Evolutionary conservation across 2,329 filamentous ascomycete genomes (phyloP).

Genomic region (Corynespora cassiicola): DNA sequence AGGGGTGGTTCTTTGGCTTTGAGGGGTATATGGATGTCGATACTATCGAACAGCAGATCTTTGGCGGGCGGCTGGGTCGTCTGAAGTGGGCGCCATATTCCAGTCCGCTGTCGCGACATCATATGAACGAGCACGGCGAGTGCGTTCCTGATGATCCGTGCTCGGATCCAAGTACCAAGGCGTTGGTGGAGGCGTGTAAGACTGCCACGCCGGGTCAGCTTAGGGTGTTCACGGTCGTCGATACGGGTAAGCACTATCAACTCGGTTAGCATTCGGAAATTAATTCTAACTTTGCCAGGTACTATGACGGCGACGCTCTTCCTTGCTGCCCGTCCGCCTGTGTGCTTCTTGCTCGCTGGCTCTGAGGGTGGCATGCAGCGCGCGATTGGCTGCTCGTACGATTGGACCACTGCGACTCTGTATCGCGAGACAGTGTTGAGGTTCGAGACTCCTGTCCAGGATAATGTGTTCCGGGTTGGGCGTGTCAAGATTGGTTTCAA

Average conservation of each 20-base stretch:
- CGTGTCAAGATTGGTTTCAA: slow-evolving; percentile 41
- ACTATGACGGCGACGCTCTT: slow-evolving; percentile 55
- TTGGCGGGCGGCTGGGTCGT: slow-evolving; percentile 43
- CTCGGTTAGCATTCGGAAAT: not conserved
- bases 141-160: slow-evolving; percentile 43
- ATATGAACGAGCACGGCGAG: slow-evolving; percentile 31
- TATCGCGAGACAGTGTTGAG: slow-evolving; percentile 54
- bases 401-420: slow-evolving; percentile 50
- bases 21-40: slow-evolving; percentile 50
- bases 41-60: slow-evolving; percentile 48
- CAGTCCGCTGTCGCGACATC: slow-evolving; percentile 42
- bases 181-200: slow-evolving; percentile 29
- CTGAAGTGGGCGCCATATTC: slow-evolving; percentile 45
- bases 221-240: slow-evolving; percentile 31
- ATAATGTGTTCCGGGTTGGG: slow-evolving; percentile 41
- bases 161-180: slow-evolving; percentile 22
- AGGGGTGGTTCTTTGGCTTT: slow-evolving; percentile 53
- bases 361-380: slow-evolving; percentile 55
- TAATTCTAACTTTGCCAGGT: slow-evolving; percentile 32
- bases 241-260: slow-evolving; percentile 37
- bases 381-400: slow-evolving; percentile 54
- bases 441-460: slow-evolving; percentile 47
- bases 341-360: slow-evolving; percentile 52
- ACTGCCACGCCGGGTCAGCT: slow-evolving; percentile 30
- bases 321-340: slow-evolving; percentile 47